Percentiles rank a stretch among this genome's conserved stretches.
These are phyloP conservation scores for Epichloe coenophiala DNA, from an alignment of 2,329 filamentous ascomycete species.

Conservation along the genomic window DNA sequence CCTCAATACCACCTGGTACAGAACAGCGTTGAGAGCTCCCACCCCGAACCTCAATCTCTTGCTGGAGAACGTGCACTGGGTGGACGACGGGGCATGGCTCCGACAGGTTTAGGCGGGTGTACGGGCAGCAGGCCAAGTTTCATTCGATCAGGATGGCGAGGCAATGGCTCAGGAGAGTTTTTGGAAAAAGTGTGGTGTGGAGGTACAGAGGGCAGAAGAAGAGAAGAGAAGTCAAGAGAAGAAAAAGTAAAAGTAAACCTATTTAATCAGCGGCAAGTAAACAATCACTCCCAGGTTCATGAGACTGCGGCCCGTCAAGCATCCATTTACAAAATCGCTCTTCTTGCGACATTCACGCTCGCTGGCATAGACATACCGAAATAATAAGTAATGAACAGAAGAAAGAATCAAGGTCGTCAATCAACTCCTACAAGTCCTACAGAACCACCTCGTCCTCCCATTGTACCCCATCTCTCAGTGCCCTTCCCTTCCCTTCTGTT, in stretches of 20 bases:
- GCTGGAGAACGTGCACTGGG: background rate
- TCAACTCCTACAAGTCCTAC: constrained; percentile 11
- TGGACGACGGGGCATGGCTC: background rate
- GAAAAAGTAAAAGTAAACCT: background rate
- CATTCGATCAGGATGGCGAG: background rate
- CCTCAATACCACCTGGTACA: background rate
- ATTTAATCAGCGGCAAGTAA: background rate
- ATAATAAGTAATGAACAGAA: background rate
- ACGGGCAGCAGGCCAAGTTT: background rate
- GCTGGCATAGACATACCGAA: background rate
- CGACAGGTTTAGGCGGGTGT: background rate
- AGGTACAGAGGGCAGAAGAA: background rate
- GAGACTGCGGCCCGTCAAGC: background rate
- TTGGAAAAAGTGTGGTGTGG: too few relatives aligned
- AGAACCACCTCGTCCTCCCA: constrained; percentile 3
- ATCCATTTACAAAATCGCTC: background rate
- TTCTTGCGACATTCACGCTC: background rate
- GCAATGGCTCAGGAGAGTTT: background rate
- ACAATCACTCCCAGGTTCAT: background rate
- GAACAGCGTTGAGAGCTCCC: background rate
- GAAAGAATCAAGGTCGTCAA: constrained; percentile 4
- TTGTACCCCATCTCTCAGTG: background rate
- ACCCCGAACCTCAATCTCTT: background rate
- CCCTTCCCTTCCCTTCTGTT: constrained; percentile 6
- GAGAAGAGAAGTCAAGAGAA: background rate